These are phyloP conservation scores for Sporisorium iseilematis-ciliati DNA, from an alignment of 1,284 basidiomycete species.

Conservation along the genomic window DNA sequence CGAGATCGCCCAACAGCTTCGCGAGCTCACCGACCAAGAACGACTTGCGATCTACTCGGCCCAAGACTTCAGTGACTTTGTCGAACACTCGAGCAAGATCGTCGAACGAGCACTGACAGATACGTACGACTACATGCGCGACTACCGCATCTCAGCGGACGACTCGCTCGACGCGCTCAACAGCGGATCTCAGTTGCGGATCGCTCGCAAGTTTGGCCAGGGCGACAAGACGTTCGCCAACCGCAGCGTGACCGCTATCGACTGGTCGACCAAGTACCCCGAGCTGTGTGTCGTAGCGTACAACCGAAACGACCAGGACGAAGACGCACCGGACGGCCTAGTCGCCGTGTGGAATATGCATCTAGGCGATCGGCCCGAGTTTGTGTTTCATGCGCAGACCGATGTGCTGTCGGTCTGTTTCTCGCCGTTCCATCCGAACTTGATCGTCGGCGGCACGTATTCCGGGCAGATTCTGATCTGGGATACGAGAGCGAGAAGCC, in stretches of 20 bases:
- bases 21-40: slow-evolving; percentile 89
- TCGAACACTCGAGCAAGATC: slow-evolving; percentile 94
- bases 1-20: slow-evolving; percentile 81
- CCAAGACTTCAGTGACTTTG: slow-evolving; percentile 90
- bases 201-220: slow-evolving; percentile 49
- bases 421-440: slow-evolving; percentile 96
- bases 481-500: slow-evolving; percentile 91
- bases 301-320: slow-evolving; percentile 92
- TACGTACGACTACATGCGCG: slow-evolving; percentile 93
- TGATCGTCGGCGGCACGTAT: slow-evolving; percentile 97
- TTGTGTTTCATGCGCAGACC: slow-evolving; percentile 96
- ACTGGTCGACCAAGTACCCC: slow-evolving; percentile 98
- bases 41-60: slow-evolving; percentile 82
- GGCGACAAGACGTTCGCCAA: slow-evolving; percentile 73
- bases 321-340: slow-evolving; percentile 82
- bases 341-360: slow-evolving; percentile 98
- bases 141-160: slow-evolving; percentile 87
- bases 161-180: slow-evolving; percentile 74
- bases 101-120: slow-evolving; percentile 96
- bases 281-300: slow-evolving; percentile 95
- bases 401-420: slow-evolving; percentile 96
- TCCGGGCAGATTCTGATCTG: slow-evolving; percentile 97
- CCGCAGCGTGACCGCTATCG: slow-evolving; percentile 91
- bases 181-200: slow-evolving; percentile 37
- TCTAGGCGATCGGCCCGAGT: slow-evolving; percentile 92